Conservation (phyloP, 129 eudicot species). For the Pseudognaphalium luteoalbum region DNA sequence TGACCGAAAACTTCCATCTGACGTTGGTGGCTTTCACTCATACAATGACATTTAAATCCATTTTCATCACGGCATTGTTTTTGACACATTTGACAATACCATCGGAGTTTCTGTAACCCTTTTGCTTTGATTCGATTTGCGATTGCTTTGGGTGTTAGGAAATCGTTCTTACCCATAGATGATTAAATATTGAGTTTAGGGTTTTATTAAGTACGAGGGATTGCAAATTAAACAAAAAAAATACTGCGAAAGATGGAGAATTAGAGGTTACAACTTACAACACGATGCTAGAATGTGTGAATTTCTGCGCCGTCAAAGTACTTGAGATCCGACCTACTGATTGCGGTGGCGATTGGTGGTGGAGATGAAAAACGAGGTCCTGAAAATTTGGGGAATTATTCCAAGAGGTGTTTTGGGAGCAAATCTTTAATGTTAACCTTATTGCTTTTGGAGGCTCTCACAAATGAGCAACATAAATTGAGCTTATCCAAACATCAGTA, state of each 20-base stretch:
- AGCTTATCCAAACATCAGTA: no score
- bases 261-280: neutral
- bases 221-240: neutral
- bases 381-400: neutral
- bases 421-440: no score
- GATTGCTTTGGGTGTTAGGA: slow-evolving; percentile 86
- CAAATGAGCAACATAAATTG: no score
- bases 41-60: slow-evolving; percentile 93
- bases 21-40: slow-evolving; percentile 91
- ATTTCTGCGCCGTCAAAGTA: neutral
- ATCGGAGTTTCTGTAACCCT: slow-evolving; percentile 85
- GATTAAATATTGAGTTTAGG: neutral
- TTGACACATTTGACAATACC: slow-evolving; percentile 99
- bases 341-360: slow-evolving; percentile 15
- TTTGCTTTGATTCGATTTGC: slow-evolving; percentile 91
- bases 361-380: neutral
- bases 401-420: no score
- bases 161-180: slow-evolving; percentile 86
- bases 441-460: no score
- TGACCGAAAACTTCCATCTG: slow-evolving; percentile 93
- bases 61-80: slow-evolving; percentile 95
- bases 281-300: neutral
- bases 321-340: slow-evolving; percentile 10
- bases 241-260: neutral
- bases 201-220: neutral